phyloP scores from a whole-genome alignment of 2,329 filamentous ascomycete species.

The Arthrobotrys iridis region DNA sequence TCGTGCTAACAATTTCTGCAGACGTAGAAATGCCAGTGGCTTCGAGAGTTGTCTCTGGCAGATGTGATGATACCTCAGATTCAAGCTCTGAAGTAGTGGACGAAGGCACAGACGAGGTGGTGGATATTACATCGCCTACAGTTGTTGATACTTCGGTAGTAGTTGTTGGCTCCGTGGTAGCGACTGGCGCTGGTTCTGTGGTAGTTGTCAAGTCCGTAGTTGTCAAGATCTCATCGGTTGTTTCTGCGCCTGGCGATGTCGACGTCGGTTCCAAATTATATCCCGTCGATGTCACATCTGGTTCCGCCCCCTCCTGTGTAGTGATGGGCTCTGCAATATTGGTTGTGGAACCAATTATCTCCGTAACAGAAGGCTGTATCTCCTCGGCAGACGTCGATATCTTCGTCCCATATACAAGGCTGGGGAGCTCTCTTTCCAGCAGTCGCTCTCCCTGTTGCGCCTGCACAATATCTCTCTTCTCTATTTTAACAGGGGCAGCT shows the following conservation, averaged over 20 bases:
- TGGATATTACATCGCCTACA: too few species aligned
- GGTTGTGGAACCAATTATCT: conserved; percentile 4
- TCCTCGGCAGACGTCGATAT: conserved; percentile 13
- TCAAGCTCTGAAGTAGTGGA: too few species aligned
- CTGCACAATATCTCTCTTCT: background rate
- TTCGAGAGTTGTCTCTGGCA: too few species aligned
- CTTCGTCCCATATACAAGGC: conserved; percentile 34
- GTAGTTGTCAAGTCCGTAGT: background rate
- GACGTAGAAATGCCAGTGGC: too few species aligned
- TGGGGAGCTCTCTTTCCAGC: background rate
- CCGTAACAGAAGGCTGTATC: background rate
- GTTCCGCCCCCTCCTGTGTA: background rate
- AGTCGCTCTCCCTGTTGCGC: background rate
- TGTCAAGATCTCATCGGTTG: background rate
- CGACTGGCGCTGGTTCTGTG: background rate
- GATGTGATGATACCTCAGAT: too few species aligned
- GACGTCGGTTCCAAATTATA: background rate
- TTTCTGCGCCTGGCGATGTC: background rate
- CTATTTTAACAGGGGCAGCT: conserved; percentile 21
- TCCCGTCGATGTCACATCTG: background rate
- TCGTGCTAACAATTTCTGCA: background rate
- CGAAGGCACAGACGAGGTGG: too few species aligned
- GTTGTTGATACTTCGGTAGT: background rate
- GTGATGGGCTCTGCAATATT: conserved; percentile 12
- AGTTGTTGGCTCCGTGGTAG: background rate